Evolutionary conservation across 2,329 filamentous ascomycete genomes (phyloP).

Genomic region (Claviceps purpurea): DNA sequence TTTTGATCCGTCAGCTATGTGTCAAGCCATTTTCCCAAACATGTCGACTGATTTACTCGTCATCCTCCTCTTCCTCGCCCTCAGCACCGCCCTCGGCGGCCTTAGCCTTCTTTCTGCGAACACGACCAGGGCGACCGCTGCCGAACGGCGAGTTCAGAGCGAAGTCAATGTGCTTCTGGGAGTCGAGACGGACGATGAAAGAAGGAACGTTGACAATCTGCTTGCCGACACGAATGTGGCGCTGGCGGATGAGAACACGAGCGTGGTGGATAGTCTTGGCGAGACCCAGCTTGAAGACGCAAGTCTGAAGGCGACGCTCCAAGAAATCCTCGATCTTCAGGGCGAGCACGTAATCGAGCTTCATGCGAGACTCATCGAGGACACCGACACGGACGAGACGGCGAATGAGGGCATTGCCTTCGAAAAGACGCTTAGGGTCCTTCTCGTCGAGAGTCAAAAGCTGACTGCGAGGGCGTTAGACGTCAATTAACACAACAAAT

Average conservation of each 20-base stretch:
- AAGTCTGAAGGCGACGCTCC: conserved; percentile 98
- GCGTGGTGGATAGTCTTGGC: conserved; percentile 99
- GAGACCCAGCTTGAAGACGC: conserved; percentile 99
- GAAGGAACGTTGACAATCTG: conserved; percentile 99
- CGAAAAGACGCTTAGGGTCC: conserved; percentile 99
- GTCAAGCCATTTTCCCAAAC: conserved; percentile 17
- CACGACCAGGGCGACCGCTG: conserved; percentile 91
- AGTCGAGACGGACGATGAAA: conserved; percentile 99
- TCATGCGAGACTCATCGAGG: conserved; percentile 99
- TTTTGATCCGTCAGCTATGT: conserved; percentile 24
- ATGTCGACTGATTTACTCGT: conserved; percentile 41
- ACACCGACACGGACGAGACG: conserved; percentile 99
- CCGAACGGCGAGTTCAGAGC: conserved; percentile 94
- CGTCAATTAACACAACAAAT: not conserved
- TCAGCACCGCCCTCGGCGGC: conserved; percentile 76
- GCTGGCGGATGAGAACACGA: conserved; percentile 98
- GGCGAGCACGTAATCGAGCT: conserved; percentile 99
- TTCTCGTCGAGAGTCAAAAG: conserved; percentile 99
- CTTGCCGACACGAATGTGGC: conserved; percentile 99
- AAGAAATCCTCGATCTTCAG: conserved; percentile 99
- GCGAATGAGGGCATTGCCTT: conserved; percentile 99
- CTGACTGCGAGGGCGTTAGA: conserved; percentile 52
- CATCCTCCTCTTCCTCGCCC: conserved; percentile 76
- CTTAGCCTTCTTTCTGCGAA: conserved; percentile 99
- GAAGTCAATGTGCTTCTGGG: conserved; percentile 99